phyloP scores from a whole-genome alignment of 2,329 filamentous ascomycete species.

The Tolypocladium inflatum region DNA sequence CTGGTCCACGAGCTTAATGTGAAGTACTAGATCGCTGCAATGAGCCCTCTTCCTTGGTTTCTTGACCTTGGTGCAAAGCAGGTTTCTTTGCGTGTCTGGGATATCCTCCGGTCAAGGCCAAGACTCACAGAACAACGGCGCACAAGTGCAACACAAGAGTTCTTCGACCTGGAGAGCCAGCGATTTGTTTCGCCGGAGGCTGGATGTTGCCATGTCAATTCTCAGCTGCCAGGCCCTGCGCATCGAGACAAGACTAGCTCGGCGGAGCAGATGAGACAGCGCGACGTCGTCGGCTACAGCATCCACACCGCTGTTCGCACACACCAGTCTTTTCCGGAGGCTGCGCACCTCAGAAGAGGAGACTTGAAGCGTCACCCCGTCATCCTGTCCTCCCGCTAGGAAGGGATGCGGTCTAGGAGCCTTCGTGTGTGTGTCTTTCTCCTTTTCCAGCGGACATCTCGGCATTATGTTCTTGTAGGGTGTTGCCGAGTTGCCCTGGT shows the following conservation, averaged over 20 bases:
- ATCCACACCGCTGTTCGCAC: neutral
- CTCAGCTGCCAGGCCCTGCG: neutral
- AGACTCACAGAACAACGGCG: neutral
- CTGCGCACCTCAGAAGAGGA: neutral
- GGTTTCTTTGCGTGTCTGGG: neutral
- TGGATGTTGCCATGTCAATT: neutral
- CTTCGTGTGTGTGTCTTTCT: neutral
- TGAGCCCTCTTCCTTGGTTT: neutral
- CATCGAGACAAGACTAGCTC: neutral
- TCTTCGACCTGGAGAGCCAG: neutral
- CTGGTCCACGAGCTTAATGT: slow-evolving; percentile 1
- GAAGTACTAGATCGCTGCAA: neutral
- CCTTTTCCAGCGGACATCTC: neutral
- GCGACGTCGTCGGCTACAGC: neutral
- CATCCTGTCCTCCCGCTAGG: too few relatives aligned
- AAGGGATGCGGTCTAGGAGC: neutral
- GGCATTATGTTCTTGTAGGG: neutral
- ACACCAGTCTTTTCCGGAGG: neutral
- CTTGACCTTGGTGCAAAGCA: neutral
- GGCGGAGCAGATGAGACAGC: neutral
- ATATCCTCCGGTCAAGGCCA: neutral
- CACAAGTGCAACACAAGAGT: neutral
- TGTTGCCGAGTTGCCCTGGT: neutral
- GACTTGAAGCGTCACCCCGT: neutral
- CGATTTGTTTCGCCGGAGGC: neutral